Evolutionary conservation across 345 rosid genomes (phyloP).

Genomic region (Kernera saxatilis): DNA sequence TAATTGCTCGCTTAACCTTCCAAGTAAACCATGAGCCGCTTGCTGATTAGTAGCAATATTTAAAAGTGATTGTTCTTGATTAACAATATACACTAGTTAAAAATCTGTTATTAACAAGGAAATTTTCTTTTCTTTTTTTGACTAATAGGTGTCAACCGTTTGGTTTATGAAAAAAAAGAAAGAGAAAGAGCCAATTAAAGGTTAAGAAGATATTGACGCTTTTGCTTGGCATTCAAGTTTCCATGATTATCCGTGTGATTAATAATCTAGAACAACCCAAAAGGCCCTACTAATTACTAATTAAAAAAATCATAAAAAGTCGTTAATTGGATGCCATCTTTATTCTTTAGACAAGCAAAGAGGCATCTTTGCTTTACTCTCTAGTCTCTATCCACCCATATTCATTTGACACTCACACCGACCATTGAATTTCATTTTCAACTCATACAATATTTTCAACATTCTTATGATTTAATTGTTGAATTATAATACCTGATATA

Average conservation of each 20-base stretch:
- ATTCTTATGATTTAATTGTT: constrained; percentile 9
- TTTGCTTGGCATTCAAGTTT: constrained; percentile 28
- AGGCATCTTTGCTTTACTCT: constrained; percentile 29
- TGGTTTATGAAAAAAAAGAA: background rate
- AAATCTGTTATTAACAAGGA: background rate
- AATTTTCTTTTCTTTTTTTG: background rate
- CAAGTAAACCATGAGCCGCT: constrained; percentile 1
- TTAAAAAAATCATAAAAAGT: background rate
- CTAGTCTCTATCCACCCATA: constrained; percentile 11
- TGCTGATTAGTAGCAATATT: background rate
- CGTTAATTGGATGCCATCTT: constrained; percentile 14
- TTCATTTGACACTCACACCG: constrained; percentile 15
- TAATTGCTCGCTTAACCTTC: background rate
- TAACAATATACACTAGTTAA: background rate
- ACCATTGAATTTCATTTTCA: constrained; percentile 8
- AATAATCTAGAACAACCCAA: constrained; percentile 24
- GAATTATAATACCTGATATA: background rate
- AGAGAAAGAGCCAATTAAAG: background rate
- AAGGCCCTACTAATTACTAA: constrained; percentile 23
- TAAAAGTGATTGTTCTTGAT: background rate
- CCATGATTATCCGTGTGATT: constrained; percentile 28
- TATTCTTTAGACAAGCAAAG: constrained; percentile 17
- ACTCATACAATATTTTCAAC: background rate
- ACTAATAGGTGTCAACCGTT: background rate
- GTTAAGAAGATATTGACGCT: background rate